Percentiles rank a stretch among this genome's conserved stretches.
These are phyloP conservation scores for Ustilago sp. DNA, from an alignment of 1,284 basidiomycete species.

Conservation along the genomic window DNA sequence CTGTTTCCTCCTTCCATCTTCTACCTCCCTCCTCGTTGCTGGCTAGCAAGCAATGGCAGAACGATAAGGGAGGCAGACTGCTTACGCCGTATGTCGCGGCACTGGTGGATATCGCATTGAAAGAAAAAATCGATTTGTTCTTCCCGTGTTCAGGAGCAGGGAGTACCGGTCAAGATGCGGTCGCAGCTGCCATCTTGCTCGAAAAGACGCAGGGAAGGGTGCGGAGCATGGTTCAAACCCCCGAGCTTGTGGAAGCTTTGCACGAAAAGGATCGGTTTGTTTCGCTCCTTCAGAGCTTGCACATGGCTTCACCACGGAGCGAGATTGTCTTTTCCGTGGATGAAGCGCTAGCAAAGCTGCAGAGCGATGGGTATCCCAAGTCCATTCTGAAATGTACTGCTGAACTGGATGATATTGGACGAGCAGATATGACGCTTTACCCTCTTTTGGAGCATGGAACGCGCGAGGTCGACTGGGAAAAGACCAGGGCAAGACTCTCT, in stretches of 20 bases:
- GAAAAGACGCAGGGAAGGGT: slow-evolving; percentile 54
- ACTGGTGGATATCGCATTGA: slow-evolving; percentile 65
- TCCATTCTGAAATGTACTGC: slow-evolving; percentile 69
- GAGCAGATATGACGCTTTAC: slow-evolving; percentile 71
- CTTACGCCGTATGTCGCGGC: slow-evolving; percentile 63
- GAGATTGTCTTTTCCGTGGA: slow-evolving; percentile 67
- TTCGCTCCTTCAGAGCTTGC: slow-evolving; percentile 69
- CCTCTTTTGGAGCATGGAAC: slow-evolving; percentile 55
- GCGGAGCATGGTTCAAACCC: slow-evolving; percentile 69
- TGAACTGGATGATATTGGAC: slow-evolving; percentile 70
- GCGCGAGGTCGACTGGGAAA: slow-evolving; percentile 39
- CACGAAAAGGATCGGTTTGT: slow-evolving; percentile 70
- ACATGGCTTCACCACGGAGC: slow-evolving; percentile 67
- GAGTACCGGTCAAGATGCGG: slow-evolving; percentile 70
- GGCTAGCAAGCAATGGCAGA: background rate
- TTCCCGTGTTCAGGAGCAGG: slow-evolving; percentile 71
- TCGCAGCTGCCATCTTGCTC: slow-evolving; percentile 68
- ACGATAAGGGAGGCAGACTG: slow-evolving; percentile 11
- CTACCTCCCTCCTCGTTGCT: slow-evolving; percentile 39
- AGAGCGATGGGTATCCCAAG: slow-evolving; percentile 24
- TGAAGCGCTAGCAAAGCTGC: slow-evolving; percentile 67
- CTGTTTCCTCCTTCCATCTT: slow-evolving; percentile 57
- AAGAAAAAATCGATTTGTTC: slow-evolving; percentile 69
- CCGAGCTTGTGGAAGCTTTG: slow-evolving; percentile 69
- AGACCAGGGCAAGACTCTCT: slow-evolving; percentile 38